phyloP scores from a whole-genome alignment of 2,329 filamentous ascomycete species.

The Juglanconis juglandina region DNA sequence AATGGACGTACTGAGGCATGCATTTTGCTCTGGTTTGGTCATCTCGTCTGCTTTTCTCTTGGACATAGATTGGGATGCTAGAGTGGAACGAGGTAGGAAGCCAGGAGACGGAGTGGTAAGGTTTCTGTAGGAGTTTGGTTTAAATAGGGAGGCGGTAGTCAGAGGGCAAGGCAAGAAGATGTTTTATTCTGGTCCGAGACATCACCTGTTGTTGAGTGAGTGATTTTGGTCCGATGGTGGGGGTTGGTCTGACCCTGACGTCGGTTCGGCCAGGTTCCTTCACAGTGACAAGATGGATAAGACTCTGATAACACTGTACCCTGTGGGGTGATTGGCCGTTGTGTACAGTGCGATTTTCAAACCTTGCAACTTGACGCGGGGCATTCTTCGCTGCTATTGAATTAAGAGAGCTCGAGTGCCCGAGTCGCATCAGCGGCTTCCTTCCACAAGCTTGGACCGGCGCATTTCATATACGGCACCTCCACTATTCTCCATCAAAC shows the following conservation, averaged over 20 bases:
- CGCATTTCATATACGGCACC: no score
- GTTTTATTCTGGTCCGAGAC: constrained; percentile 5
- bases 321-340: no score
- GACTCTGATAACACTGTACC: no score
- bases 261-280: not conserved
- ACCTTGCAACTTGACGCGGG: not conserved
- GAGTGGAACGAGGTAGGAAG: not conserved
- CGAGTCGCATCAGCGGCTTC: no score
- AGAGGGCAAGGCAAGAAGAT: not conserved
- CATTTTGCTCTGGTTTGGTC: constrained; percentile 56
- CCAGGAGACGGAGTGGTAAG: not conserved
- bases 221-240: constrained; percentile 18
- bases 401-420: not conserved
- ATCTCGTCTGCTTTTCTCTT: constrained; percentile 33
- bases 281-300: not conserved
- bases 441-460: no score
- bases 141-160: constrained; percentile 8
- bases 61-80: constrained; percentile 11
- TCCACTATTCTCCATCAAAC: no score
- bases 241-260: constrained; percentile 14
- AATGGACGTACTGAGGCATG: constrained; percentile 57
- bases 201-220: constrained; percentile 15
- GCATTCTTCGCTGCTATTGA: constrained; percentile 9
- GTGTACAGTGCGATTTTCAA: no score
- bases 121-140: constrained; percentile 1